These are phyloP conservation scores for Lophiostoma macrostomum DNA, from an alignment of 495 filamentous ascomycete genomes.

Conservation along the genomic window DNA sequence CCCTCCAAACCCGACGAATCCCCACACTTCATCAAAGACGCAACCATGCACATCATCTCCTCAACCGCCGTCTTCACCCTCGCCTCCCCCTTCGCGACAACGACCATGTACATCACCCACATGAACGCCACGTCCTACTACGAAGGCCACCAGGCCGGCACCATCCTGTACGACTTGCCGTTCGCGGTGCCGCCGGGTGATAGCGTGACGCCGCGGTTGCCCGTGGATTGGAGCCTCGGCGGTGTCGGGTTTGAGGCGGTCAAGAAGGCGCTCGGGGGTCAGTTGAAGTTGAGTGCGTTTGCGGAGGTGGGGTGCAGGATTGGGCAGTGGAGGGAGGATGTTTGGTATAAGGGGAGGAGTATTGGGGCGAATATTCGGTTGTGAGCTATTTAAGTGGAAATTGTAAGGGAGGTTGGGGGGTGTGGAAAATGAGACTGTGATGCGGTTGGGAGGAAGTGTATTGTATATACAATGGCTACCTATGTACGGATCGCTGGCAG, in stretches of 20 bases:
- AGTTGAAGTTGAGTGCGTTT: constrained; percentile 71
- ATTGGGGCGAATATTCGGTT: constrained; percentile 72
- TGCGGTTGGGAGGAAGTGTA: too few species aligned
- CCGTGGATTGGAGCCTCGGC: constrained; percentile 72
- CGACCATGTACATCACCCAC: constrained; percentile 67
- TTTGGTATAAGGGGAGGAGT: constrained; percentile 68
- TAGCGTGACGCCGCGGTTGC: constrained; percentile 67
- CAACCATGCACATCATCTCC: constrained; percentile 78
- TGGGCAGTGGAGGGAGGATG: constrained; percentile 64
- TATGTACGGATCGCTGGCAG: too few species aligned
- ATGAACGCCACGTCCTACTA: constrained; percentile 85
- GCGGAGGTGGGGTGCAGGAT: constrained; percentile 69
- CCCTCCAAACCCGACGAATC: constrained; percentile 18
- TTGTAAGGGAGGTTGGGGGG: background rate
- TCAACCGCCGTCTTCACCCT: constrained; percentile 84
- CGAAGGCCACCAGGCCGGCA: constrained; percentile 71
- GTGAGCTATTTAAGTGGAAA: constrained; percentile 35
- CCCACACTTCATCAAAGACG: constrained; percentile 72
- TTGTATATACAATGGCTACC: too few species aligned
- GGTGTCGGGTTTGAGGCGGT: constrained; percentile 81
- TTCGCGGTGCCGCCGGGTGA: constrained; percentile 76
- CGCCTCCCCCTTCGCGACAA: constrained; percentile 68
- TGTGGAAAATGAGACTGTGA: background rate
- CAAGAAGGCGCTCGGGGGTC: constrained; percentile 77
- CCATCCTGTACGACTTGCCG: constrained; percentile 67